Evolutionary conservation across 75 land plant genomes (phyloP).

Genomic region (Isoetes taiwanensis): DNA sequence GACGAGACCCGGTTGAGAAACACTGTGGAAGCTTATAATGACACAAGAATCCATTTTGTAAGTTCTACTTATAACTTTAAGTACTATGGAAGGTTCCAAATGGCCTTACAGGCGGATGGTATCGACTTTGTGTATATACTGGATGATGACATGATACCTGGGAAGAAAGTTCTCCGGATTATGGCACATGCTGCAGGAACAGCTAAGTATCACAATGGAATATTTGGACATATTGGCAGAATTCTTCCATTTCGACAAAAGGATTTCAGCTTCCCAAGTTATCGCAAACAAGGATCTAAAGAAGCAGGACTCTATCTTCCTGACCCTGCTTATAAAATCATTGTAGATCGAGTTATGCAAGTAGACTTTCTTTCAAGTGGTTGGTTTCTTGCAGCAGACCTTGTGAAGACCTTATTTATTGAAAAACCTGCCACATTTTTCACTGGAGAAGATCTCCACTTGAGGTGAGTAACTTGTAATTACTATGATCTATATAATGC

Average conservation of each 20-base stretch:
- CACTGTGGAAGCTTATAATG: constrained; percentile 81
- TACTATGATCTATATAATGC: neutral
- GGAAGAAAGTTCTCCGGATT: constrained; percentile 71
- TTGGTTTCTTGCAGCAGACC: constrained; percentile 88
- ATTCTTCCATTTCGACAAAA: constrained; percentile 88
- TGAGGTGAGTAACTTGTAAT: too few relatives aligned
- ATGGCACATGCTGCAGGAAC: constrained; percentile 85
- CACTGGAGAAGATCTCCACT: constrained; percentile 96
- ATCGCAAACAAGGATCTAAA: constrained; percentile 74
- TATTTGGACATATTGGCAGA: constrained; percentile 93
- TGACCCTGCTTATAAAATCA: constrained; percentile 91
- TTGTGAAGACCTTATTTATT: constrained; percentile 74
- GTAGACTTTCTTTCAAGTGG: constrained; percentile 97
- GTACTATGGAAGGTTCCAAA: constrained; percentile 93
- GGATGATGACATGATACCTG: constrained; percentile 99
- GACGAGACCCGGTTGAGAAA: constrained; percentile 43
- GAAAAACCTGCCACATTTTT: constrained; percentile 78
- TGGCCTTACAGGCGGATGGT: constrained; percentile 83
- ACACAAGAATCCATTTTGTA: constrained; percentile 69
- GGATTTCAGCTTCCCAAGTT: constrained; percentile 93
- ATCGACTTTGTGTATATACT: constrained; percentile 76
- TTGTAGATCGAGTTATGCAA: constrained; percentile 67
- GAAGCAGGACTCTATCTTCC: constrained; percentile 96
- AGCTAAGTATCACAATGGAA: constrained; percentile 70
- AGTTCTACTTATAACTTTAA: constrained; percentile 89